Conservation (phyloP, 2,329 filamentous ascomycete species). For the Gaeumannomyces sp. region DNA sequence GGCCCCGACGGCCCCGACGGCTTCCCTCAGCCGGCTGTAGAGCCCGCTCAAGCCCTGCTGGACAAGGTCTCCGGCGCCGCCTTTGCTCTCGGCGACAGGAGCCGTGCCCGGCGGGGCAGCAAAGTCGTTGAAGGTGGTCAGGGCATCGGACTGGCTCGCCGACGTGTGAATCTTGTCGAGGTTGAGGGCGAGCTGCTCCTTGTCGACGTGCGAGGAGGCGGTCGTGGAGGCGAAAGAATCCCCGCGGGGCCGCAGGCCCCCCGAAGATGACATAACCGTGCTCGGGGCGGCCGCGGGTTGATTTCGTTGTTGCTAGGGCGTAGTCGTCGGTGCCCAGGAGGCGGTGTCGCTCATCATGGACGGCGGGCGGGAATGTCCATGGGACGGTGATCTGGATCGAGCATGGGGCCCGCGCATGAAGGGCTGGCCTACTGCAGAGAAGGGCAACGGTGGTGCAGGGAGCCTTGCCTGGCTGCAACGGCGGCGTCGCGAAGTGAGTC, state of each 20-base stretch:
- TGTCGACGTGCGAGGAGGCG: slow-evolving; percentile 52
- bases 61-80: slow-evolving; percentile 64
- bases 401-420: neutral
- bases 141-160: slow-evolving; percentile 74
- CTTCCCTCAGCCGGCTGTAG: slow-evolving; percentile 78
- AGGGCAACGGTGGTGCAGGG: neutral
- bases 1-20: slow-evolving; percentile 65
- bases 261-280: slow-evolving; percentile 22
- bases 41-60: slow-evolving; percentile 84
- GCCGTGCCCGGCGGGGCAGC: slow-evolving; percentile 59
- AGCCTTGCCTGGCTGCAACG: neutral
- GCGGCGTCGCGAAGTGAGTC: slow-evolving; percentile 4
- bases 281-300: slow-evolving; percentile 22
- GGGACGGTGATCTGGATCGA: neutral
- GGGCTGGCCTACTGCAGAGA: neutral
- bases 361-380: neutral
- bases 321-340: slow-evolving; percentile 26
- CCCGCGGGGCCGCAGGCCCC: slow-evolving; percentile 27
- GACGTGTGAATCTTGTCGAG: slow-evolving; percentile 84
- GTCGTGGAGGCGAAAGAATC: slow-evolving; percentile 38
- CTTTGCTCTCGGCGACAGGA: slow-evolving; percentile 59
- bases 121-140: slow-evolving; percentile 94
- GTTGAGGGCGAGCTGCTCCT: slow-evolving; percentile 67
- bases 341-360: slow-evolving; percentile 9
- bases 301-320: slow-evolving; percentile 23